Evolutionary conservation across 2,329 filamentous ascomycete genomes (phyloP).

Genomic region (Aureobasidium sp.): DNA sequence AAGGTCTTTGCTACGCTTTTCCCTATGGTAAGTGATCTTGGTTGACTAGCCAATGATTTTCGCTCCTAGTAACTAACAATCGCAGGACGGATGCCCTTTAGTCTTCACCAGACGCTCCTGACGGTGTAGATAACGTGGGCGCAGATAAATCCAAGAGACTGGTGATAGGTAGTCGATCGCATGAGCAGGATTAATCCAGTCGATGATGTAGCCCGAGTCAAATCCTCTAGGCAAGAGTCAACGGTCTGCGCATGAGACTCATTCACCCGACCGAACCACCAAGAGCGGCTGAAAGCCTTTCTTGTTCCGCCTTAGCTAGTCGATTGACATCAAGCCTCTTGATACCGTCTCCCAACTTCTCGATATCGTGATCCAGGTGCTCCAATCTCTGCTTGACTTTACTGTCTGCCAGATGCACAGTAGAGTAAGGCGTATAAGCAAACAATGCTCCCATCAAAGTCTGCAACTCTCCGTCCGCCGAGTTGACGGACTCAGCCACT

Average conservation of each 20-base stretch:
- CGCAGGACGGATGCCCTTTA: neutral
- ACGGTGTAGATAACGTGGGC: no score
- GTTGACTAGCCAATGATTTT: no score
- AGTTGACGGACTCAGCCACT: constrained; percentile 28
- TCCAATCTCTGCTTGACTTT: constrained; percentile 24
- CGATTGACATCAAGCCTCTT: constrained; percentile 23
- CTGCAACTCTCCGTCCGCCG: constrained; percentile 29
- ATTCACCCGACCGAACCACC: neutral
- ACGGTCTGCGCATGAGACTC: no score
- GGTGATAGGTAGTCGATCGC: no score
- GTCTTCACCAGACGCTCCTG: neutral
- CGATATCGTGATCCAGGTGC: constrained; percentile 28
- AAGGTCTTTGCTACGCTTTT: constrained; percentile 98
- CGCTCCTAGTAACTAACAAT: neutral
- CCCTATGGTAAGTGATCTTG: constrained; percentile 62
- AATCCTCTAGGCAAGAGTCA: no score
- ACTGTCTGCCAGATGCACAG: constrained; percentile 17
- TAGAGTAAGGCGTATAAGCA: constrained; percentile 22
- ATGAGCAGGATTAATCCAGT: no score
- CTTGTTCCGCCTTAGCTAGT: constrained; percentile 16
- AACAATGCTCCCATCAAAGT: constrained; percentile 30
- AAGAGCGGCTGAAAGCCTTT: constrained; percentile 14
- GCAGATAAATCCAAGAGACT: no score
- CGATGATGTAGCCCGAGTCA: no score
- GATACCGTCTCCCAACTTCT: constrained; percentile 30